Percentiles rank a stretch among this genome's conserved stretches.
phyloP scores from a whole-genome alignment of 2,329 filamentous ascomycete genomes.

The Pyrenochaeta sp. region DNA sequence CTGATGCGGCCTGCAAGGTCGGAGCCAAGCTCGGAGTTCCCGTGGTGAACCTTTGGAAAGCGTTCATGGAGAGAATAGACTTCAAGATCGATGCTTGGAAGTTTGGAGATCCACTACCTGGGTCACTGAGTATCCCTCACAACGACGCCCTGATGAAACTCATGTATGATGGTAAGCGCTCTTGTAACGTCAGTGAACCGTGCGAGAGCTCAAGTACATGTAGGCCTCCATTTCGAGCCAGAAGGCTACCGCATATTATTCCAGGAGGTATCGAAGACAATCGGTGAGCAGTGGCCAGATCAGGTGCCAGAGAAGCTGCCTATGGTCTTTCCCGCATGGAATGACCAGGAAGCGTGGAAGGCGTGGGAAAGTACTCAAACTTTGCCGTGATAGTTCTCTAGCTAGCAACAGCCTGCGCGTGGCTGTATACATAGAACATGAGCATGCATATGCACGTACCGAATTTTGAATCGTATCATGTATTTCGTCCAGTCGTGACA shows the following conservation, averaged over 20 bases:
- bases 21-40: slow-evolving; percentile 65
- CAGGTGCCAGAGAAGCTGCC: slow-evolving; percentile 61
- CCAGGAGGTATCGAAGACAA: slow-evolving; percentile 61
- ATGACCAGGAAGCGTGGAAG: slow-evolving; percentile 49
- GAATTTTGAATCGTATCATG: background rate
- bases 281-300: slow-evolving; percentile 63
- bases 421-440: slow-evolving; percentile 2
- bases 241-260: slow-evolving; percentile 66
- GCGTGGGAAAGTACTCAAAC: slow-evolving; percentile 24
- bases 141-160: slow-evolving; percentile 64
- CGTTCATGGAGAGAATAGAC: slow-evolving; percentile 72
- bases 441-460: background rate
- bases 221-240: slow-evolving; percentile 66
- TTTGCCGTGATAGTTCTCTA: background rate
- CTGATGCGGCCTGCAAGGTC: slow-evolving; percentile 70
- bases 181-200: background rate
- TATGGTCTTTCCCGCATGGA: slow-evolving; percentile 64
- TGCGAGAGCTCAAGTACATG: slow-evolving; percentile 15
- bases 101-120: slow-evolving; percentile 57
- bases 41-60: slow-evolving; percentile 81
- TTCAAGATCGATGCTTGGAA: slow-evolving; percentile 55
- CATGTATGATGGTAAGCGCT: slow-evolving; percentile 62
- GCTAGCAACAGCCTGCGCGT: background rate
- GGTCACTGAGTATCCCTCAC: slow-evolving; percentile 65
- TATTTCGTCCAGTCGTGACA: background rate